A percentile compares a stretch with the other conserved stretches of the same genome.
Conservation (phyloP, 2,329 filamentous ascomycete genomes). For the Chrysoporthe puriensis region DNA sequence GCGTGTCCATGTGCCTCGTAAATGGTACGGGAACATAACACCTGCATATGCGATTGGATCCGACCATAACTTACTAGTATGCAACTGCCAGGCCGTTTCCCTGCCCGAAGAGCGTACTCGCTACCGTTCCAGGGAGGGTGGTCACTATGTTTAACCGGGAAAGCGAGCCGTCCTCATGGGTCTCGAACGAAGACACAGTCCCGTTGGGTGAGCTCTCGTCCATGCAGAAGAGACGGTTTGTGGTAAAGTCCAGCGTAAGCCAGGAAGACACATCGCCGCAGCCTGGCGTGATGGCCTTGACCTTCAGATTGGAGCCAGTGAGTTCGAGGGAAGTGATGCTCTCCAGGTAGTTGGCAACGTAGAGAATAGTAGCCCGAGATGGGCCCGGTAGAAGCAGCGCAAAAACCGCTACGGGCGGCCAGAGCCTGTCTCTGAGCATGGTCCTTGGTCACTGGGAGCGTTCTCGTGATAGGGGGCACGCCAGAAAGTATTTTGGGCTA, state of each 20-base stretch:
- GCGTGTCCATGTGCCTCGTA: neutral
- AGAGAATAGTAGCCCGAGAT: conserved; percentile 46
- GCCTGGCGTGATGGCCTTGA: conserved; percentile 46
- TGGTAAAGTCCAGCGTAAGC: conserved; percentile 58
- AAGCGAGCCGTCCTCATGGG: conserved; percentile 44
- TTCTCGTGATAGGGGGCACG: neutral
- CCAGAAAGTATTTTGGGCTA: conserved; percentile 3
- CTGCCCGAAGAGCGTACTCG: conserved; percentile 9
- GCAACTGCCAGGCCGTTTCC: conserved; percentile 16
- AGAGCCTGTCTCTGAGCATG: conserved; percentile 28
- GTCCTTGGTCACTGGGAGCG: neutral
- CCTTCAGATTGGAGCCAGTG: conserved; percentile 43
- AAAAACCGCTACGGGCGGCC: conserved; percentile 28
- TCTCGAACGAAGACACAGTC: conserved; percentile 48
- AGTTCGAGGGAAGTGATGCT: conserved; percentile 53
- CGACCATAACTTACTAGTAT: conserved; percentile 6
- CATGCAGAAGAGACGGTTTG: conserved; percentile 59
- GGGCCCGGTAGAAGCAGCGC: conserved; percentile 35
- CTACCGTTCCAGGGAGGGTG: conserved; percentile 31
- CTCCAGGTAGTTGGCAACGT: conserved; percentile 54
- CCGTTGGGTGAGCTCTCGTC: conserved; percentile 61
- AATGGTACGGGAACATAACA: no score
- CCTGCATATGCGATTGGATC: neutral
- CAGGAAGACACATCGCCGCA: conserved; percentile 63
- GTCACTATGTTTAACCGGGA: conserved; percentile 40